Evolutionary conservation across 1,284 basidiomycete genomes (phyloP), one percentile per base, ranked within the genome.

Genomic region (Marasmius oreades): DNA sequence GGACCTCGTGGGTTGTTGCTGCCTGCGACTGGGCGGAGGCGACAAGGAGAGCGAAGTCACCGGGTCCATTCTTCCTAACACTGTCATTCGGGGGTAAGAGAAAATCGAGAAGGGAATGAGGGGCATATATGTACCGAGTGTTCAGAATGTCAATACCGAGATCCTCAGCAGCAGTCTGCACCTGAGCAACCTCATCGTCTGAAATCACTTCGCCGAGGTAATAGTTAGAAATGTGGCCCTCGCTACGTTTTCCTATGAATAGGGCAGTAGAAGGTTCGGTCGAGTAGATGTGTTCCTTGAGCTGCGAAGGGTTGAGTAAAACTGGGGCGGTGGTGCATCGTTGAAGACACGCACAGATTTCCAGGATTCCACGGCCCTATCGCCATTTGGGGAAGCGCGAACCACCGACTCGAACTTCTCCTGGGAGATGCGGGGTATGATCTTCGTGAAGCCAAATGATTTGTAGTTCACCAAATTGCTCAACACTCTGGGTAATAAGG

Each of bases 371-470:
- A 77, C 55, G 1, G 87, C 85, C 53, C 81, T 74, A 0, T 75
- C 63, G 4, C 79, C 75, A 59, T 86, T 86, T 5, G 74, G 72
- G 26, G 86, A 90, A 8, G 76, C 75, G n/a, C 72, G 69, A 14
- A 92, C 75, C 24, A 89, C 81, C 10, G 75, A 75, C 44, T 77
- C 79, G 66, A 93, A 92, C 62, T 81, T 83, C 16, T 73, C 76
- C 36, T 77, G 65, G 3, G 82, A 64, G 37, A 88, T 65, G 34
- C 92, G 86, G 28, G 92, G 92, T 54, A 91, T 69, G 62, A 93
- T 87, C 71, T 93, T 93, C 46, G 88, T 90, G 65, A 88, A 90
- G 0, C 92, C 92, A 62, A 93, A 93, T 2, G 80, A 82, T 67
- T 81, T 87, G 72, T 84, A 92, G 70, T 92, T 92, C 20, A 83